Base-by-base conservation (phyloP, 1,284 basidiomycete species). In the Rhizopogon parksii region DNA sequence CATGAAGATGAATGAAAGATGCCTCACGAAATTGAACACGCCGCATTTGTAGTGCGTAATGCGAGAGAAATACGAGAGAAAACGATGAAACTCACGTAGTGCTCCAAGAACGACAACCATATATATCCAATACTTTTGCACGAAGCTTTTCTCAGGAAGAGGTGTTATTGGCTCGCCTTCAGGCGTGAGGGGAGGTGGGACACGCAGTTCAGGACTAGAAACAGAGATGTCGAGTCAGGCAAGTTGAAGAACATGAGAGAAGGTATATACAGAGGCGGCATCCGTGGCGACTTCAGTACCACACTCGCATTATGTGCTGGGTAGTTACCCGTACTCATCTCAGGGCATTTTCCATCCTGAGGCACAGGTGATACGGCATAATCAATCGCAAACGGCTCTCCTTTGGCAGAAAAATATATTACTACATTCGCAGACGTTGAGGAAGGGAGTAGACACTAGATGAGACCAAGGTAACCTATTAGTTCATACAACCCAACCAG, bases 91-190 rank as follows among this genome's bases (percentile, higher is more conserved):
- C 83, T 65, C 58, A 87, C 86, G 53, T 34, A 85, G 61, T 27
- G 78, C 75, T 34, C 85, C 68, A 14, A 91, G 67, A 27, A 77
- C 67, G 2, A 80, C 75, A 30, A 77, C 71, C 46, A 91, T 79
- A 60, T 91, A 91, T 67, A 93, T 71, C 89, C 91, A 93, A 68
- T 94, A 93, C 68, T 93, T 94, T 63, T 91, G 85, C 35, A 93
- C 54, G 68, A 93, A 91, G 7, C 79, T 72, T 69, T 92, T 88
- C 64, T 91, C 89, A 1, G 77, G 76, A 21, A 71, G 67, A 0
- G 84, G 79, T 49, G 74, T 67, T 24, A 83, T 72, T 17, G 80
- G 77, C 59, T 82, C 74, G 49, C 91, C 89, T 64, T 80, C 75
- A 30, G 76, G 70, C 17, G 79, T 82, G 52, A 91, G 66, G 1